These are phyloP conservation scores for Erigeron philadelphicus DNA, from an alignment of 140 eudicot species.

Conservation along the genomic window DNA sequence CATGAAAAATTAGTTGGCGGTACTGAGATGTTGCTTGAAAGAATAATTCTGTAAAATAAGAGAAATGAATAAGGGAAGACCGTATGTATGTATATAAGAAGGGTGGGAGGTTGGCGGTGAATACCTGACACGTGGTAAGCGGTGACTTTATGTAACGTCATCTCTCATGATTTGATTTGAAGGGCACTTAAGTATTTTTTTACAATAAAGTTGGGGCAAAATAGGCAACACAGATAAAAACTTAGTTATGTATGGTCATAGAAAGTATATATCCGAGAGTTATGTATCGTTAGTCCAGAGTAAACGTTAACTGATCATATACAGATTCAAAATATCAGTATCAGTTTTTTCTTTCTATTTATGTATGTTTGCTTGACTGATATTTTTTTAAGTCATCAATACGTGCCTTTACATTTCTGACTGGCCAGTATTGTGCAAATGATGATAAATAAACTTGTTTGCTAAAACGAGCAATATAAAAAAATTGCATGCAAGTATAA, in stretches of 20 bases:
- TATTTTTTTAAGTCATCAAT: not conserved
- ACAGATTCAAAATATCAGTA: not conserved
- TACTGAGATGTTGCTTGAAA: not conserved
- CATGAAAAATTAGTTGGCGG: not conserved
- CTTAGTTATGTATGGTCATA: not conserved
- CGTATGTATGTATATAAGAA: not conserved
- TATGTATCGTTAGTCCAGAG: not conserved
- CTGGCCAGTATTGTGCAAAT: not conserved
- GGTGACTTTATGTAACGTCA: not conserved
- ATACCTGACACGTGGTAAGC: not conserved
- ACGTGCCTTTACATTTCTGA: slow-evolving; percentile 1
- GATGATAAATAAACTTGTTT: not conserved
- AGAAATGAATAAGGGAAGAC: not conserved
- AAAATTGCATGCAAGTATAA: no score
- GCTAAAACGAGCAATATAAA: not conserved
- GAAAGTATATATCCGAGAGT: not conserved
- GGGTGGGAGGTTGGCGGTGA: not conserved
- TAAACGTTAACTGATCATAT: not conserved
- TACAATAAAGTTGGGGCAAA: slow-evolving; percentile 2
- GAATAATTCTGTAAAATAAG: not conserved
- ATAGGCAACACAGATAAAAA: not conserved
- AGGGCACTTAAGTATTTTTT: not conserved
- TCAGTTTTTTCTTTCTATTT: not conserved
- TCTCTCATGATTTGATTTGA: not conserved
- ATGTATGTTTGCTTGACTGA: not conserved